These are phyloP conservation scores for Saccharomycopsis fibuligera DNA, from an alignment of 805 yeast species.

Conservation along the genomic window DNA sequence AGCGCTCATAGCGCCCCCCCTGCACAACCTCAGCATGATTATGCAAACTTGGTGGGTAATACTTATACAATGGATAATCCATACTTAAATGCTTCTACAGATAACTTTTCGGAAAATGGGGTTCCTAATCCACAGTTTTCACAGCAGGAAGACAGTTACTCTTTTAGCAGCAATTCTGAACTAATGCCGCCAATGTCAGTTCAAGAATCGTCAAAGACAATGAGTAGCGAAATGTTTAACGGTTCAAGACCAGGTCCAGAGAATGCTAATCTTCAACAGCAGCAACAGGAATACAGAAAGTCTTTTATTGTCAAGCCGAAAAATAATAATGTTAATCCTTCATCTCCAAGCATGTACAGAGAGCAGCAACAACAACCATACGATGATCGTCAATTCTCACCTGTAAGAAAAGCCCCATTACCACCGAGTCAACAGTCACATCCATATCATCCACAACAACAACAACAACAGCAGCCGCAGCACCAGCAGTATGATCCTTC, in stretches of 20 bases:
- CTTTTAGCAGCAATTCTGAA: background rate
- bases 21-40: background rate
- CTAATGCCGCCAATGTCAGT: constrained; percentile 2
- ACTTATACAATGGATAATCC: constrained; percentile 21
- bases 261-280: background rate
- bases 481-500: too few species aligned
- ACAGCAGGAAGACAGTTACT: constrained; percentile 4
- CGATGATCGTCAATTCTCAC: constrained; percentile 37
- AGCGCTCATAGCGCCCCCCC: too few species aligned
- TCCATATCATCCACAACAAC: background rate
- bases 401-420: constrained; percentile 70
- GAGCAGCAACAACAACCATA: background rate
- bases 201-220: too few species aligned
- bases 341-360: constrained; percentile 3
- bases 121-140: background rate
- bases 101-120: constrained; percentile 5
- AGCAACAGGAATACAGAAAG: background rate
- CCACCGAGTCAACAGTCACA: constrained; percentile 35
- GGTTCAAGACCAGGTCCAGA: background rate
- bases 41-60: background rate
- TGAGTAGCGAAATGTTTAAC: too few species aligned
- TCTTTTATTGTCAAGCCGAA: background rate
- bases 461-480: background rate
- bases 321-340: background rate
- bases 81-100: constrained; percentile 17